These are phyloP conservation scores for Neurospora cerealis DNA, from an alignment of 495 filamentous ascomycete genomes.

Conservation along the genomic window DNA sequence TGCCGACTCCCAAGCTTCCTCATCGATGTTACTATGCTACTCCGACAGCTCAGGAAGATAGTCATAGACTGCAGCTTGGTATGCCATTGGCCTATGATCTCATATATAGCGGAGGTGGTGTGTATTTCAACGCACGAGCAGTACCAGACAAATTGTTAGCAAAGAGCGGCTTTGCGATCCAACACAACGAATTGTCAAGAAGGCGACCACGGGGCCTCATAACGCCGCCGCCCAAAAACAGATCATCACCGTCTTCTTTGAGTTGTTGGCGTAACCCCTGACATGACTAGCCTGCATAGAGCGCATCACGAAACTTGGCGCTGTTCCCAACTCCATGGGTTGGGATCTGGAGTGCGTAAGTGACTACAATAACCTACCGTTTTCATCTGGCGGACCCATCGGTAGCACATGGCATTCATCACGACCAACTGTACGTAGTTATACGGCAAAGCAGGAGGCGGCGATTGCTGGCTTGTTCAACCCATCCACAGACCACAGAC, in stretches of 20 bases:
- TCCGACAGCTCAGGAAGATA: neutral
- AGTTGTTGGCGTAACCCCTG: neutral
- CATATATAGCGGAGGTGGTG: neutral
- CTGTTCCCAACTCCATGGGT: conserved; percentile 13
- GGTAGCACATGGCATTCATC: neutral
- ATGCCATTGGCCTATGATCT: neutral
- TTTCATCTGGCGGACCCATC: neutral
- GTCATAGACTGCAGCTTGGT: neutral
- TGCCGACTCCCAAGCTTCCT: neutral
- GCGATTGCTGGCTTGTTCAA: neutral
- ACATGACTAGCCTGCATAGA: neutral
- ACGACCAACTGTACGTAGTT: neutral
- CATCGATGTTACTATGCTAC: neutral
- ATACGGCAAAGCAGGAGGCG: neutral
- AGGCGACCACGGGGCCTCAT: neutral
- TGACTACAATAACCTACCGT: neutral
- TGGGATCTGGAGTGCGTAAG: neutral
- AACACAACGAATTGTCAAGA: neutral
- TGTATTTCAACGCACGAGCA: neutral
- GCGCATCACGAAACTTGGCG: conserved; percentile 6
- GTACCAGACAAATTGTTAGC: neutral
- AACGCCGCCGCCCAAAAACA: neutral
- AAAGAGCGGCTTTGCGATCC: neutral
- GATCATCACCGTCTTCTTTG: neutral
- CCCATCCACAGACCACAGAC: neutral